phyloP scores from a whole-genome alignment of 371 early-diverging fungal species.

The Rhizopus arrhizus region DNA sequence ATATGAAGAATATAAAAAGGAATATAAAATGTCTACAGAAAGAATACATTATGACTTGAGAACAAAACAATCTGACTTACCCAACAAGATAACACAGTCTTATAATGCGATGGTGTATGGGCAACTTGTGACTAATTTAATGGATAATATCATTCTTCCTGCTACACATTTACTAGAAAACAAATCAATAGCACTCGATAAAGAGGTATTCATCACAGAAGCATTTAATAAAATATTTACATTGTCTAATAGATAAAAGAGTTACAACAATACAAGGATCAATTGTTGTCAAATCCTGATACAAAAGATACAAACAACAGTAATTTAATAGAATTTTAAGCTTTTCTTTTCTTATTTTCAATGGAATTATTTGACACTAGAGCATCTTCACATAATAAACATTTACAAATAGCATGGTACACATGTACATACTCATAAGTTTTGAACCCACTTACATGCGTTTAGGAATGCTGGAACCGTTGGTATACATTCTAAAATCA shows the following conservation, averaged over 20 bases:
- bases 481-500: neutral
- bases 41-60: slow-evolving; percentile 14
- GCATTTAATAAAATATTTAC: too few species aligned
- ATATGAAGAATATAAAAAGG: slow-evolving; percentile 54
- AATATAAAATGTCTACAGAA: slow-evolving; percentile 26
- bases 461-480: slow-evolving; percentile 18
- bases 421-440: neutral
- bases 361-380: neutral
- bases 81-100: slow-evolving; percentile 46
- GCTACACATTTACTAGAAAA: slow-evolving; percentile 46
- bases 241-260: too few species aligned
- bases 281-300: too few species aligned
- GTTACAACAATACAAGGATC: too few species aligned
- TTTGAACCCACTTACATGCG: neutral
- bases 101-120: slow-evolving; percentile 65
- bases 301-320: neutral
- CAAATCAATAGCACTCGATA: slow-evolving; percentile 23
- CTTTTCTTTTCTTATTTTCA: neutral
- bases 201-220: slow-evolving; percentile 20
- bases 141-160: slow-evolving; percentile 62
- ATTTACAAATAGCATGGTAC: slow-evolving; percentile 17
- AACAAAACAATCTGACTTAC: neutral
- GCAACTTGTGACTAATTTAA: slow-evolving; percentile 51
- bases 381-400: neutral
- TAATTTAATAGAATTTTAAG: neutral